A percentile compares a stretch with the other conserved stretches of the same genome.
phyloP scores from a whole-genome alignment of 805 yeast genomes.

The Saccharomyces paradoxus region DNA sequence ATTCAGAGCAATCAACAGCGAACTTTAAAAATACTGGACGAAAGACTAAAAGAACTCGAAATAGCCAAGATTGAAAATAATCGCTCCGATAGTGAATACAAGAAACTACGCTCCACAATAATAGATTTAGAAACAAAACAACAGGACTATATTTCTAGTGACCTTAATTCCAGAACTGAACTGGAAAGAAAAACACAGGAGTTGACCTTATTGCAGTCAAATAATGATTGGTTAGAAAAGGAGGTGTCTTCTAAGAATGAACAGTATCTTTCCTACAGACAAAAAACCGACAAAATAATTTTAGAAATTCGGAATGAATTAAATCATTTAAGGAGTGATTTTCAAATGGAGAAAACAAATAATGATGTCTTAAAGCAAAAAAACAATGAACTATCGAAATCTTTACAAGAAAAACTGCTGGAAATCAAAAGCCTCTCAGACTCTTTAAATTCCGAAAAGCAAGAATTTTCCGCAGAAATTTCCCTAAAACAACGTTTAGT shows the following conservation, averaged over 20 bases:
- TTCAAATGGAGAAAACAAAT: conserved; percentile 25
- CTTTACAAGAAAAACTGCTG: conserved; percentile 35
- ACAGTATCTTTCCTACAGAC: conserved; percentile 27
- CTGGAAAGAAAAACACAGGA: conserved; percentile 37
- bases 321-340: conserved; percentile 31
- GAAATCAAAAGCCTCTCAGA: conserved; percentile 41
- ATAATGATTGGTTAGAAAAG: conserved; percentile 36
- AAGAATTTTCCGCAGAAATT: conserved; percentile 46
- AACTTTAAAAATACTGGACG: conserved; percentile 15
- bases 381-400: conserved; percentile 30
- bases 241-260: conserved; percentile 30
- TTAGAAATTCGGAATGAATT: conserved; percentile 62
- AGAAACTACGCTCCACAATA: conserved; percentile 29
- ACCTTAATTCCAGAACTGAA: conserved; percentile 27
- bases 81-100: conserved; percentile 23
- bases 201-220: conserved; percentile 33
- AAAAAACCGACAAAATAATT: conserved; percentile 35
- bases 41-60: conserved; percentile 26
- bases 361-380: conserved; percentile 31
- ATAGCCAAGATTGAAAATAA: conserved; percentile 13
- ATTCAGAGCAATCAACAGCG: conserved; percentile 21
- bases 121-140: conserved; percentile 31
- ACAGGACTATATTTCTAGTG: conserved; percentile 27
- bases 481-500: conserved; percentile 51
- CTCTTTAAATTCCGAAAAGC: conserved; percentile 35